Conservation (phyloP, 2,329 filamentous ascomycete genomes). For the Exophiala spinifera region DNA sequence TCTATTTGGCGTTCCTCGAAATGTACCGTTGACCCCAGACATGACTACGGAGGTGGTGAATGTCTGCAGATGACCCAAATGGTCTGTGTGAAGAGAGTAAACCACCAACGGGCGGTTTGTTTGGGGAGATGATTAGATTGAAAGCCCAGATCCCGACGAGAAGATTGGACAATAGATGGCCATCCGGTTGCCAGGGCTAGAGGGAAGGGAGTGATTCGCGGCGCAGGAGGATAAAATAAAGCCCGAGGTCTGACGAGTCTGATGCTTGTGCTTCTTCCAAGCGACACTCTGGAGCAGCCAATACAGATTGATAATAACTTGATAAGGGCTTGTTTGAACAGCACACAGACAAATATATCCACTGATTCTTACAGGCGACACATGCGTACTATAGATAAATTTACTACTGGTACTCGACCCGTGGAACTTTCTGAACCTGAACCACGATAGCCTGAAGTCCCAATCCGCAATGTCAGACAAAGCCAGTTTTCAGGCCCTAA, state of each 20-base stretch:
- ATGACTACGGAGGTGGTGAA: constrained; percentile 12
- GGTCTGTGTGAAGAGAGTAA: constrained; percentile 8
- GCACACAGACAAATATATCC: no score
- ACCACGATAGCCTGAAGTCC: no score
- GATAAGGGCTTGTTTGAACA: no score
- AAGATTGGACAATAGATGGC: neutral
- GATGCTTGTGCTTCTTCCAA: no score
- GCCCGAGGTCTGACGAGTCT: neutral
- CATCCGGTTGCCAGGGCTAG: constrained; percentile 2
- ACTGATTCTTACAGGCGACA: no score
- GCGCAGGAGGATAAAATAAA: neutral
- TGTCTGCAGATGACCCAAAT: neutral
- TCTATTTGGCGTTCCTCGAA: constrained; percentile 55
- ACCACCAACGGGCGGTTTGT: neutral
- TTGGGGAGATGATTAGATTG: constrained; percentile 1
- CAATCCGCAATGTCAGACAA: no score
- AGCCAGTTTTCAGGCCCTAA: no score
- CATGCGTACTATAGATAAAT: no score
- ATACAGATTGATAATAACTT: no score
- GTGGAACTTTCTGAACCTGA: no score
- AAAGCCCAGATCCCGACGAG: neutral
- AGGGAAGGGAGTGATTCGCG: neutral
- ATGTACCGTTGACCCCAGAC: constrained; percentile 46
- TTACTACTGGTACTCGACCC: no score
- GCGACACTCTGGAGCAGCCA: no score